These are phyloP conservation scores for Sphagnum fallax DNA, from an alignment of 228 moss, liverwort and hornwort genomes.

Conservation along the genomic window DNA sequence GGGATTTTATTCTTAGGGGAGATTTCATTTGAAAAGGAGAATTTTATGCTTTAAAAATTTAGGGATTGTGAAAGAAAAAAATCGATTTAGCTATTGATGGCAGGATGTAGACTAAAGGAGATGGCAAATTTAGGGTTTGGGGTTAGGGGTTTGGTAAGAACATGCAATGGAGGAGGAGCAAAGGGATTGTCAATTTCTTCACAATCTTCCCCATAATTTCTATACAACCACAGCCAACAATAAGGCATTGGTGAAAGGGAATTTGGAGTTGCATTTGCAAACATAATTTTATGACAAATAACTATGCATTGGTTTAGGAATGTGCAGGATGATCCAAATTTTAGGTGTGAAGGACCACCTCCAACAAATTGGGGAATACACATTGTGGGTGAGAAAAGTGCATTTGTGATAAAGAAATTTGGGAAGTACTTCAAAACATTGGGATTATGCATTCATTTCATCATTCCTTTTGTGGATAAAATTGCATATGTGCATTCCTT, in stretches of 20 bases:
- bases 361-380: constrained; percentile 97
- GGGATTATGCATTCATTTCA: constrained; percentile 89
- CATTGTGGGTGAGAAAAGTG: constrained; percentile 97
- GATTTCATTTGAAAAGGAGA: too few relatives aligned
- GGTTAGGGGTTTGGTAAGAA: background rate
- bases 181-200: background rate
- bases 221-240: background rate
- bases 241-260: background rate
- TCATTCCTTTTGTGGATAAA: constrained; percentile 87
- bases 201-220: background rate
- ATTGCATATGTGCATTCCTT: constrained; percentile 97
- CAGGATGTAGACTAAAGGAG: too few relatives aligned
- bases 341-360: constrained; percentile 74
- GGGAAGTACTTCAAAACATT: constrained; percentile 94
- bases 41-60: too few relatives aligned
- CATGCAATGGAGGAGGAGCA: background rate
- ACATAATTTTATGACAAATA: too few relatives aligned
- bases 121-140: constrained; percentile 8
- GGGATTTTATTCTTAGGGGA: too few relatives aligned
- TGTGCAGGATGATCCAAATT: constrained; percentile 51
- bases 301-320: constrained; percentile 25
- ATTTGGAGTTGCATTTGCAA: background rate
- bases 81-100: too few relatives aligned
- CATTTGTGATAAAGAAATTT: constrained; percentile 97
- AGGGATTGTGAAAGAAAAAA: too few relatives aligned